Evolutionary conservation across 495 filamentous ascomycete genomes (phyloP), one percentile per base, ranked within the genome.

Genomic region (Trichocladium antarcticum): DNA sequence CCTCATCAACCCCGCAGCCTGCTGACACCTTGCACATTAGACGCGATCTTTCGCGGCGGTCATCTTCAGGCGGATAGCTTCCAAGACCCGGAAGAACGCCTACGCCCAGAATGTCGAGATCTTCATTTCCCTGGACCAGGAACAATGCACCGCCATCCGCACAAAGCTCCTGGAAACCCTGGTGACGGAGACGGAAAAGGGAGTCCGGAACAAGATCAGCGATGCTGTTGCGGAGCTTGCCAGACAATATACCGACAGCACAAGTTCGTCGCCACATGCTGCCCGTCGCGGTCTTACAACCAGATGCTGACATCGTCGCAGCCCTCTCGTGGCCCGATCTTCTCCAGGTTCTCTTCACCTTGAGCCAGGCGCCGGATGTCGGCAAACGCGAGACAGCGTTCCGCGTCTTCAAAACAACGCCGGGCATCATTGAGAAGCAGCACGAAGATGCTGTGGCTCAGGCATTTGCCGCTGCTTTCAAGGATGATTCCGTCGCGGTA

Each of bases 171-270:
- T 99, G 19, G 75, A 83, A 51, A 82, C 81, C 49, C 69, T 96
- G 42, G 77, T 79, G 36, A 70, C 66, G 37, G 93, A 97, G 68
- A 67, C 73, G 6, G 73, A 82, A 17, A 72, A 77, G 37, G 66
- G 78, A 14, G 84, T 94, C 31, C 76, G 93, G 61, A 93, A 93
- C 65, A 99, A 97, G 68, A 85, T 96, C 61, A 89, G 88, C 47
- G 93, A 99, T 67, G 88, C 92, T 2, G 83, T 97, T 51, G 93
- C 93, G 6, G 93, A 99, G 63, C 71, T 97, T 37, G 93, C 89
- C 28, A 81, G 93, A 58, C 87, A 97, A 63, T 94, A 96, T 66
- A 84, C 84, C 43, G 93, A 96, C 58, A 85, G 82, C 54, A 82
- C 9, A 14, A 32, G 87, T 94, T 74, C 65, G 84, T 71, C 49